Evolutionary conservation across 2,329 filamentous ascomycete species (phyloP).

Genomic region (Rhynchosporium graminicola): DNA sequence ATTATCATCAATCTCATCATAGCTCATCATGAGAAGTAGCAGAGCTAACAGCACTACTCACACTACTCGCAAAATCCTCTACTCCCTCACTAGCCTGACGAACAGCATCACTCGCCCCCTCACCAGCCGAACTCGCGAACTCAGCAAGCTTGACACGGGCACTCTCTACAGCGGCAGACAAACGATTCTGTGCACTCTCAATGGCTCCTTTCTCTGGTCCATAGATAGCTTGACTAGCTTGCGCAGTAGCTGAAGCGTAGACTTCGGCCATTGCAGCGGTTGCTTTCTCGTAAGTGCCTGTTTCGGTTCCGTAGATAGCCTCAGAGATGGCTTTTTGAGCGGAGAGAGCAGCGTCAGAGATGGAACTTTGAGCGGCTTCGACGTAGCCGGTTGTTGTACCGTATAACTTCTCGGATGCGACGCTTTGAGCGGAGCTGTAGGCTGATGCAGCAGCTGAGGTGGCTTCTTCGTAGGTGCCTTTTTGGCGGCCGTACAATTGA

Average conservation of each 20-base stretch:
- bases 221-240: conserved; percentile 32
- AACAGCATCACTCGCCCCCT: conserved; percentile 41
- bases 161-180: conserved; percentile 36
- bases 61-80: conserved; percentile 49
- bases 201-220: conserved; percentile 36
- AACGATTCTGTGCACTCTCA: conserved; percentile 37
- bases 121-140: conserved; percentile 34
- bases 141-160: conserved; percentile 36
- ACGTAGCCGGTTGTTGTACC: conserved; percentile 53
- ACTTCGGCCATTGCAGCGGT: conserved; percentile 29
- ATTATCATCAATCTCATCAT: conserved; percentile 39
- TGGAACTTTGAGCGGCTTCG: conserved; percentile 53
- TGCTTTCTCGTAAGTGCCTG: conserved; percentile 45
- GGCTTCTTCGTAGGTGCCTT: conserved; percentile 54
- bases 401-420: conserved; percentile 56
- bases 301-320: conserved; percentile 57
- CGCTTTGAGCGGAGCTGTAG: conserved; percentile 51
- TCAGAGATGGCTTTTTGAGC: conserved; percentile 57
- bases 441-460: conserved; percentile 54
- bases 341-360: conserved; percentile 55
- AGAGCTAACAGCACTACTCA: conserved; percentile 44
- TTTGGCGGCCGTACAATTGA: conserved; percentile 58
- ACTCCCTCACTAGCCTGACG: conserved; percentile 45
- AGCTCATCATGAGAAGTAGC: conserved; percentile 55
- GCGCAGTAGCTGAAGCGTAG: conserved; percentile 28